A percentile compares a stretch with the other conserved stretches of the same genome.
Conservation (phyloP, 164 flowering plant genomes). For the Magnolia kwangsiensis region DNA sequence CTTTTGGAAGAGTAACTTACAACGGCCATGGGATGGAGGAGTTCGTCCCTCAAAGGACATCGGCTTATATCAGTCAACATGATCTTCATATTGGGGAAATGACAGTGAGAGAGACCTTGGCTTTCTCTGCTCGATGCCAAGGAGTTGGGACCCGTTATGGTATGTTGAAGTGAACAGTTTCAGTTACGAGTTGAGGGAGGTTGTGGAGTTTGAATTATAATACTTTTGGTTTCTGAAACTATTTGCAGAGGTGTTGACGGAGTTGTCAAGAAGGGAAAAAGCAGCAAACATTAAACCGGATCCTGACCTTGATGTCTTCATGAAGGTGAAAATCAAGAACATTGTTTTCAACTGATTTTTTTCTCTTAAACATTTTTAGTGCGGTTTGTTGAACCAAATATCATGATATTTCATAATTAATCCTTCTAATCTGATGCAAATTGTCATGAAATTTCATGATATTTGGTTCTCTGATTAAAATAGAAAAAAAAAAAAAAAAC, state of each 20-base stretch:
- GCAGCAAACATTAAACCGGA: slow-evolving; percentile 28
- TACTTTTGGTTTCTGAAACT: neutral
- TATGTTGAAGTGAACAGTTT: slow-evolving; percentile 5
- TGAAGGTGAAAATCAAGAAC: slow-evolving; percentile 20
- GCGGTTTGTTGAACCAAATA: too few relatives aligned
- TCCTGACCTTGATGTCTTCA: slow-evolving; percentile 31
- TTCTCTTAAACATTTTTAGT: neutral
- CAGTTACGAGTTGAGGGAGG: neutral
- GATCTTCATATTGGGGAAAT: slow-evolving; percentile 61
- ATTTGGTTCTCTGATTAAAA: too few relatives aligned
- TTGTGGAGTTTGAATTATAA: neutral
- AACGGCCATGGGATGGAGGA: slow-evolving; percentile 69
- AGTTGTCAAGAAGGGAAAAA: slow-evolving; percentile 32
- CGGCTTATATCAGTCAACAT: slow-evolving; percentile 63
- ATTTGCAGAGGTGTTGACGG: slow-evolving; percentile 27
- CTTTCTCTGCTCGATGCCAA: slow-evolving; percentile 63
- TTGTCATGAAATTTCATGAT: neutral
- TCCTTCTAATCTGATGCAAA: neutral
- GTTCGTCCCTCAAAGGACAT: slow-evolving; percentile 64
- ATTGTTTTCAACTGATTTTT: neutral
- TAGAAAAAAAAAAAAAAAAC: too few relatives aligned
- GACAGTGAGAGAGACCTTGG: slow-evolving; percentile 57
- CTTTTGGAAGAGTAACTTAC: slow-evolving; percentile 57
- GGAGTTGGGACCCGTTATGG: slow-evolving; percentile 59
- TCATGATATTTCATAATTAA: too few relatives aligned